Base-by-base conservation (phyloP, 192 early-diverging fungal species). In the Rhizophagus sp. region DNA sequence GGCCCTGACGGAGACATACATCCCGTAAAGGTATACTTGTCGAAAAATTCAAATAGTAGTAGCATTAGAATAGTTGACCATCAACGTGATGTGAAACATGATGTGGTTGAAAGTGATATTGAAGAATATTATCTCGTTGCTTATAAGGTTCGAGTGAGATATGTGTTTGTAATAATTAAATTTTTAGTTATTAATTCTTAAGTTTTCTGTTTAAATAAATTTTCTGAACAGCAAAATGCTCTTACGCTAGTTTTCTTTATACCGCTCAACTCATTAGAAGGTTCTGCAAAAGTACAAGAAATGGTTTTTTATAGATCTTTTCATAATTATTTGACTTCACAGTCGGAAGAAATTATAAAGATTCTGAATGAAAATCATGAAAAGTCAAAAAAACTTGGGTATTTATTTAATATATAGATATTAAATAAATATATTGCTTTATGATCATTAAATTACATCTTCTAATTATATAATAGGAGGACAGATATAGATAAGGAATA, bases 401-500 rank as follows among this genome's bases (percentile, higher is more conserved):
- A 79, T 33, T 27, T 19, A 36, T 76, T 39, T 44, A 36, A 49
- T 47, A 39, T 33, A 50, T 71, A 17, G 1, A 24, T 36, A 34
- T 68, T 17, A 39, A 0, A 41, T 7, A 1, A 33, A 19, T 68
- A 68, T 68, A 66, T 66, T 30, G 13, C 25, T 30, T 30, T 9
- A 44, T 44, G 41, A 30, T 66, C 9, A 30, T 33, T 36, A 68
- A 12, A 68, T 41, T 39, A 1, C 39, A 68, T 34, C 24, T 6
- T 25, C 17, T 19, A 27, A 7, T 33, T 68, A 41, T 68, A 34
- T 33, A 24, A 75, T 34, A 13, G 22, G 39, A 79, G 30, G 61
- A 5, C 49, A 19, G 77, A 79, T 33, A 17, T 27, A 36, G 84
- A 87, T 75, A 85, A 82, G 30, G 84, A 87, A 82, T 83, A 85